These are phyloP conservation scores for Argentina anserina DNA, from an alignment of 306 rosid species.

Conservation along the genomic window DNA sequence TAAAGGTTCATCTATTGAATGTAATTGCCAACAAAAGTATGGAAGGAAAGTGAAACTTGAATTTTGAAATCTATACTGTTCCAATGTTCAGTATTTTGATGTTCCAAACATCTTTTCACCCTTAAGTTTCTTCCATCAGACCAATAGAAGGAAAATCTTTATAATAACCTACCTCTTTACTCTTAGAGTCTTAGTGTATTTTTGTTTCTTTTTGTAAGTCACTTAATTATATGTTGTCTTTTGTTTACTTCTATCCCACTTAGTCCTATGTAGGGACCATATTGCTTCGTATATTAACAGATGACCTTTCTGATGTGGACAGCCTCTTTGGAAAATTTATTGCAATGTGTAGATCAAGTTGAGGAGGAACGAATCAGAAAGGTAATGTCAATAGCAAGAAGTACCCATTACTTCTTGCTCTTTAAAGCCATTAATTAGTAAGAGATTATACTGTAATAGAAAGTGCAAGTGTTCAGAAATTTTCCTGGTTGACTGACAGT, in stretches of 20 bases:
- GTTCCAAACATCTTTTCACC: neutral
- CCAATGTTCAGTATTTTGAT: neutral
- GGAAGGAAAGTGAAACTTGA: neutral
- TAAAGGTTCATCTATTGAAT: neutral
- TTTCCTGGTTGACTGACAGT: neutral
- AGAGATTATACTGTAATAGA: neutral
- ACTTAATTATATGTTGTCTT: neutral
- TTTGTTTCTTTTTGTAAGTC: neutral
- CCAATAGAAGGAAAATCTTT: neutral
- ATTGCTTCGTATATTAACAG: neutral
- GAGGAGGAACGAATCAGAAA: conserved; percentile 74
- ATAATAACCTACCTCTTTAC: neutral
- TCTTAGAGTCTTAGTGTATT: neutral
- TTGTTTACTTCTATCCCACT: neutral
- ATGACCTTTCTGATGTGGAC: conserved; percentile 23
- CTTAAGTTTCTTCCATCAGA: neutral
- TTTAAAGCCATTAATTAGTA: neutral
- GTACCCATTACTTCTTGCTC: too few species aligned
- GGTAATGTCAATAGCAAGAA: conserved; percentile 36
- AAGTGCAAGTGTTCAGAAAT: neutral
- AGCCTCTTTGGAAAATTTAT: conserved; percentile 80
- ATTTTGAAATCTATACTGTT: neutral
- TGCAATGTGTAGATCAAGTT: conserved; percentile 73
- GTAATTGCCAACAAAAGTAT: neutral
- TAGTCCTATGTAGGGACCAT: conserved; percentile 6